These are phyloP conservation scores for Xerocomus minutiporus DNA, from an alignment of 1,284 basidiomycete genomes.

Conservation along the genomic window DNA sequence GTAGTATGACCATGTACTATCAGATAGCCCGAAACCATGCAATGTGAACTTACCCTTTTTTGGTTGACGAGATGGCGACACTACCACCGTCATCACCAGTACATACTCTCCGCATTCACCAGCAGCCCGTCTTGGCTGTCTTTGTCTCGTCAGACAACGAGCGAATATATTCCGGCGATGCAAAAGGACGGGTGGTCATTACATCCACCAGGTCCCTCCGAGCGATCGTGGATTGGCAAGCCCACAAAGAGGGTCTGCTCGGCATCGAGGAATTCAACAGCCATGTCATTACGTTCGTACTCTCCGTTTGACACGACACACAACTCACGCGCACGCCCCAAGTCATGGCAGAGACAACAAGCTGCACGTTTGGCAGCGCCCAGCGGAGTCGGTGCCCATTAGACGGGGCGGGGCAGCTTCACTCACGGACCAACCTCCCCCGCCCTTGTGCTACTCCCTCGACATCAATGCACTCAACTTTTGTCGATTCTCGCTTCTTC, in stretches of 20 bases:
- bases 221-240: conserved; percentile 67
- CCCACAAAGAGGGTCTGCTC: conserved; percentile 72
- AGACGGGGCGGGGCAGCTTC: conserved; percentile 55
- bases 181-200: conserved; percentile 64
- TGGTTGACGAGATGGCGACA: neutral
- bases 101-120: conserved; percentile 74
- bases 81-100: conserved; percentile 50
- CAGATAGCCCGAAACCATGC: too few relatives aligned
- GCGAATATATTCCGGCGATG: conserved; percentile 78
- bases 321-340: neutral
- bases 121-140: conserved; percentile 52
- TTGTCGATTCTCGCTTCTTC: conserved; percentile 69
- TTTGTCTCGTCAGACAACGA: conserved; percentile 66
- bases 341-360: conserved; percentile 85
- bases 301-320: neutral
- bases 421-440: conserved; percentile 45
- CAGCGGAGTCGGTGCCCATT: conserved; percentile 40
- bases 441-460: conserved; percentile 58
- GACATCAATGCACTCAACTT: conserved; percentile 89
- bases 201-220: conserved; percentile 72
- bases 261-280: conserved; percentile 70
- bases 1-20: too few relatives aligned
- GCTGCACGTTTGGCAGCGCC: conserved; percentile 62
- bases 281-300: conserved; percentile 66
- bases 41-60: too few relatives aligned